Evolutionary conservation across 2,329 filamentous ascomycete species (phyloP), one percentile per base, ranked within the genome.

Genomic region (Nemania bipapillata): DNA sequence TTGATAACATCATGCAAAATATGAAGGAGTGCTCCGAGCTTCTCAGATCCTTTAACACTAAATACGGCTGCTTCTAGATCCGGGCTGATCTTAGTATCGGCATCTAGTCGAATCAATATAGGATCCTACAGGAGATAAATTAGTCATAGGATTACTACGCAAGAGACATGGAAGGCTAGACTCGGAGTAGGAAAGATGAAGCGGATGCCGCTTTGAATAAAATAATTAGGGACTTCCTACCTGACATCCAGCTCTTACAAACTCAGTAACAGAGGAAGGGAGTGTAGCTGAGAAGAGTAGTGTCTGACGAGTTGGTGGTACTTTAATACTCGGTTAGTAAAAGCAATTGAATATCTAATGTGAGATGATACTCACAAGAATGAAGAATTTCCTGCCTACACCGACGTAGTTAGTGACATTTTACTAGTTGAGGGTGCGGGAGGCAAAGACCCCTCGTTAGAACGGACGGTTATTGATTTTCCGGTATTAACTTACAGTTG

Each of bases 1-100:
- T 96, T 92, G 80, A 99, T 97, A 45, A 99, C 86, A 71, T 98
- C 92, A 73, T 96, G 90, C 2, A 99, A 85, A 62, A 99, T 89
- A 75, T 98, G 92, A 5, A 99, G 83, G 56, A 99, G 83, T 0
- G 94, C 93, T 8, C 93, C 96, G 80, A 99, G 96, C 81, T 97
- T 97, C 77, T 99, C 96, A 0, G 89, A 90, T 62, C 92, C 91
- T 79, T 98, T 99, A 74, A 98, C 88, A 1, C 91, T 91, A 80
- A 99, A 98, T 81, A 97, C 99, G 0, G 93, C 94, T 76, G 91
- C 97, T 79, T 98, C 90, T n/a, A 99, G 86, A 75, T 98, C 95
- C 0, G 96, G 94, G 0, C 96, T 97, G 4, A 99, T 90, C 80
- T 99, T 99, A 75, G 92, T 95, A 79, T 99, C 96, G 0, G 93